phyloP scores from a whole-genome alignment of 768 basidiomycete genomes.

The Solioccasus polychromus region DNA sequence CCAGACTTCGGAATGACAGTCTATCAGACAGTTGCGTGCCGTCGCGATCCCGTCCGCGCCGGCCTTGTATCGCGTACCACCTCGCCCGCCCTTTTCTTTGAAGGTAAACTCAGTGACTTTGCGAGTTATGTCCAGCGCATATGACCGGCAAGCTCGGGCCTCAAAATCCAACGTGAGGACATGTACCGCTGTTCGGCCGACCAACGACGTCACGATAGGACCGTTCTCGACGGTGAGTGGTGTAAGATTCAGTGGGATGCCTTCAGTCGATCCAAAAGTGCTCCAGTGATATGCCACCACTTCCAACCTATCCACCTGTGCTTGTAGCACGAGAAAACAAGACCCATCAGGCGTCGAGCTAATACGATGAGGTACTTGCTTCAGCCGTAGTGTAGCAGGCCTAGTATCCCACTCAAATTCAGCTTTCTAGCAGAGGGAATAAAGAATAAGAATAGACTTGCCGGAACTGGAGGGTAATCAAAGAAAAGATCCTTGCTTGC shows the following conservation, averaged over 20 bases:
- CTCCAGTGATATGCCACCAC: conserved; percentile 52
- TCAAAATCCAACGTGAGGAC: conserved; percentile 39
- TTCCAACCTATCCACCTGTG: conserved; percentile 4
- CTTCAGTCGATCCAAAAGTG: conserved; percentile 51
- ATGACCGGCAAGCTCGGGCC: conserved; percentile 35
- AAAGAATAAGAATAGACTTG: conserved; percentile 15
- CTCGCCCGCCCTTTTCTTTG: conserved; percentile 37
- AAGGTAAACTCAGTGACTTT: conserved; percentile 57
- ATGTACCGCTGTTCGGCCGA: conserved; percentile 40
- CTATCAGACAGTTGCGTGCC: conserved; percentile 49
- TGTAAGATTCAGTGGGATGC: conserved; percentile 38
- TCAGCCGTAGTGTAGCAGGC: conserved; percentile 43
- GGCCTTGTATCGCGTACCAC: conserved; percentile 9
- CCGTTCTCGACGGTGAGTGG: conserved; percentile 18
- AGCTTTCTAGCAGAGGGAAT: neutral
- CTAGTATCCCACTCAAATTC: conserved; percentile 29
- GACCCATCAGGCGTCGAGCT: conserved; percentile 55
- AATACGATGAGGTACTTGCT: conserved; percentile 27
- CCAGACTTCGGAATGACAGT: conserved; percentile 58
- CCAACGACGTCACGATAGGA: conserved; percentile 44
- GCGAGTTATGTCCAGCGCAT: conserved; percentile 50
- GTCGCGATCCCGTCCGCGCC: conserved; percentile 19
- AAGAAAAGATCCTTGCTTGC: conserved; percentile 50
- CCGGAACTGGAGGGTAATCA: conserved; percentile 54
- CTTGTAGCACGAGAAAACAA: conserved; percentile 43